Conservation (phyloP, 345 rosid genomes). For the Boechera stricta region DNA sequence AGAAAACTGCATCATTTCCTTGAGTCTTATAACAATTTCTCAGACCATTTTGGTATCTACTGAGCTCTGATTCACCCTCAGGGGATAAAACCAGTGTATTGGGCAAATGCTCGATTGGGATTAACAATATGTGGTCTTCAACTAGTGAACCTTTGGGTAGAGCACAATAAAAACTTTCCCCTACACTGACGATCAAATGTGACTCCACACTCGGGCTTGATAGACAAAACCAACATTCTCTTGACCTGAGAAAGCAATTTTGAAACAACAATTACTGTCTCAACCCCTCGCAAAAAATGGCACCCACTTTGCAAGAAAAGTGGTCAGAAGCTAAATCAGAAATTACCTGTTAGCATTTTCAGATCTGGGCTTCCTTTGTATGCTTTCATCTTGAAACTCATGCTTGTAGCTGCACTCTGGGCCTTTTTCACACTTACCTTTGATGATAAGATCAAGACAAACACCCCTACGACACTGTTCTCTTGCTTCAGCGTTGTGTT, state of each 20-base stretch:
- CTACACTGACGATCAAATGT: conserved; percentile 72
- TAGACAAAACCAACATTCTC: conserved; percentile 92
- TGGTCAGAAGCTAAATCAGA: conserved; percentile 27
- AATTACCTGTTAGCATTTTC: conserved; percentile 64
- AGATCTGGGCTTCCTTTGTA: conserved; percentile 55
- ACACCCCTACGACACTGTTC: conserved; percentile 87
- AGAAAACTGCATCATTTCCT: conserved; percentile 77
- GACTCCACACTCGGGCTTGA: conserved; percentile 80
- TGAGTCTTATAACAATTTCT: conserved; percentile 65
- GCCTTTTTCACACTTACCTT: conserved; percentile 93
- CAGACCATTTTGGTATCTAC: conserved; percentile 63
- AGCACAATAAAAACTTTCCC: conserved; percentile 85
- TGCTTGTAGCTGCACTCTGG: conserved; percentile 93
- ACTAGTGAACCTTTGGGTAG: conserved; percentile 87
- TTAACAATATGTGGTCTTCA: conserved; percentile 69
- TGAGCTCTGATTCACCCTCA: conserved; percentile 69
- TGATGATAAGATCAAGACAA: conserved; percentile 90
- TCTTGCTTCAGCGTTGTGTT: conserved; percentile 76
- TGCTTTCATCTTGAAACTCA: conserved; percentile 62
- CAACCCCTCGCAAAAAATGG: conserved; percentile 20
- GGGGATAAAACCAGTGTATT: conserved; percentile 62
- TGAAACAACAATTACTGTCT: conserved; percentile 40
- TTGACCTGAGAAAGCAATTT: conserved; percentile 58
- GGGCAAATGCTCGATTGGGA: conserved; percentile 79
- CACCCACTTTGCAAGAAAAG: conserved; percentile 24